Evolutionary conservation across 192 early-diverging fungal species (phyloP), one percentile per base, ranked within the genome.

Genomic region (Diversispora epigaea): DNA sequence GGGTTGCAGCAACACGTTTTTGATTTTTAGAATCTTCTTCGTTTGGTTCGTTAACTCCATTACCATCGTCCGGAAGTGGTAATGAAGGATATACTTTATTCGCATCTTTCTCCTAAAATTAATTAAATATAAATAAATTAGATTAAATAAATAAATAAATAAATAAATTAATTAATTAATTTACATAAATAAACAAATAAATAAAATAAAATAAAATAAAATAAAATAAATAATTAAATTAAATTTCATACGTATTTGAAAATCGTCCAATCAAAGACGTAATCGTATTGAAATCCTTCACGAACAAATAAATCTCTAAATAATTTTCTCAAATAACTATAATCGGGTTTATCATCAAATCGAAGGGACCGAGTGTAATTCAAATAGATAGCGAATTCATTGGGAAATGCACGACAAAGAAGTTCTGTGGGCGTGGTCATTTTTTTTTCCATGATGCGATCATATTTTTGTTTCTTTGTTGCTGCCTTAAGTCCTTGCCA

Each of bases 361-460:
- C 93, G 87, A 76, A 95, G 83, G 11, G 86, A 88, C 52, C 93
- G 90, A 63, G 91, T 87, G 75, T 96, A 96, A 80, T 95, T 94
- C 71, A 96, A 82, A 75, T 94, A 96, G 46, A 92, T 89, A 19
- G 89, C 88, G 82, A 96, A 95, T 81, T 96, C 95, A 77, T 86
- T 87, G 1, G 95, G 93, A 76, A 89, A 91, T 4, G 91, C 89
- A 45, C 90, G 89, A 82, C 94, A 95, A 10, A 96, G 85, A 71
- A 89, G 82, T 74, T 93, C 95, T 11, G 92, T 91, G 19, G 89
- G 86, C 17, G 93, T 94, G 25, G 88, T 90, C 88, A 94, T 93
- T 85, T 96, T 96, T 84, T 92, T 92, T 71, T 94, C 93, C 92
- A 93, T 93, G 75, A 96, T 96, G 75, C 93, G 91, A 81, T 96